Base-by-base conservation (phyloP, 371 early-diverging fungal genomes). In the Sporodiniella umbellata region DNA sequence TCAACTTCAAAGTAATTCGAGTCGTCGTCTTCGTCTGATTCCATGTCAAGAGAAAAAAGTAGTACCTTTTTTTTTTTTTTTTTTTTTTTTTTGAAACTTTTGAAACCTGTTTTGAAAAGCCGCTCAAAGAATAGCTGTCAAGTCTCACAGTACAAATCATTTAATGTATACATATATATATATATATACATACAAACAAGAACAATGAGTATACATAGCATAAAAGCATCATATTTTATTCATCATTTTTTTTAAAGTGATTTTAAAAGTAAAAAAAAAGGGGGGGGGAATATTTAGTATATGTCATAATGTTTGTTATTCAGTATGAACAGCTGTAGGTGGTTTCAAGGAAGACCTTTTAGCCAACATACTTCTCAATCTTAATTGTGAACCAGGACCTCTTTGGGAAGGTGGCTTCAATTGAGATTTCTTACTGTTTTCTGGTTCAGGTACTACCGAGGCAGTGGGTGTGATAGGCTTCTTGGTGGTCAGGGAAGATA, bases 351-450 rank as follows among this genome's bases (percentile, higher is more conserved):
- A 8, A 28, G 50, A 40, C 25, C 59, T 24, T 31, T 61, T 68
- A 14, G 68, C 68, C 23, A 68, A 25, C 68, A 68, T 68, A 18
- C 54, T 54, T 42, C 68, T 56, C 42, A 68, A 53, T 58, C 68
- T 53, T 31, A 68, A 50, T 2, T 64, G 63, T 8, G 68, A 68
- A 23, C 68, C 68, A 46, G 68, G 68, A 12, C 68, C 68, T 44
- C 66, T 56, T 48, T 65, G 66, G 7, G 51, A 19, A 15, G 64
- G 60, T 43, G 60, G 50, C 33, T 64, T 64, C 17, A 60, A 33
- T 39, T 46, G 23, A 1, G 60, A 53, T 47, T 60, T 64, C 35
- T 64, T 64, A 10, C 40, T 25, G 14, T 28, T 28, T 8, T 48
- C 48, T 35, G 62, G 54, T 22, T 25, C 46, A 30, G 54, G 25